phyloP scores from a whole-genome alignment of 2,329 filamentous ascomycete genomes.

The Fusarium sp. region DNA sequence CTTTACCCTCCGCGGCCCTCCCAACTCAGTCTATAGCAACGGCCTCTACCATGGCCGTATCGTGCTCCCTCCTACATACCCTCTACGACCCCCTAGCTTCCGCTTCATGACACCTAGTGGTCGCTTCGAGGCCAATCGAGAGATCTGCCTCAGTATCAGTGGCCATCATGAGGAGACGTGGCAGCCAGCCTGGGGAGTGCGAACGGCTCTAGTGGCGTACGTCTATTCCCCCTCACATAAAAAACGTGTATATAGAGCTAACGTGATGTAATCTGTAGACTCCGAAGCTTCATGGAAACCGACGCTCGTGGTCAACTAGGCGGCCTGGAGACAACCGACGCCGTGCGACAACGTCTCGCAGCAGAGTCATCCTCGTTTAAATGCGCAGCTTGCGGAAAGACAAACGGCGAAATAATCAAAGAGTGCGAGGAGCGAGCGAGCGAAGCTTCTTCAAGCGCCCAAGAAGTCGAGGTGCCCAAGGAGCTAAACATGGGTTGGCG shows the following conservation, averaged over 20 bases:
- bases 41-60: slow-evolving; percentile 98
- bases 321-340: slow-evolving; percentile 81
- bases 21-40: slow-evolving; percentile 79
- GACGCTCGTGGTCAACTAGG: slow-evolving; percentile 90
- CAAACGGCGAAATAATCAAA: slow-evolving; percentile 78
- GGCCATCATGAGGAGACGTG: slow-evolving; percentile 98
- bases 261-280: slow-evolving; percentile 47
- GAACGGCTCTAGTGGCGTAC: slow-evolving; percentile 81
- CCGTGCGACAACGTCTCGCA: slow-evolving; percentile 76
- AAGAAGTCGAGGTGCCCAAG: slow-evolving; percentile 62
- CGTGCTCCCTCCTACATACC: slow-evolving; percentile 88
- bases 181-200: slow-evolving; percentile 97
- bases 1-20: slow-evolving; percentile 94
- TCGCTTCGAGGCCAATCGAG: slow-evolving; percentile 94
- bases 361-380: slow-evolving; percentile 72
- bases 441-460: slow-evolving; percentile 46
- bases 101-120: slow-evolving; percentile 93
- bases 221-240: slow-evolving; percentile 39
- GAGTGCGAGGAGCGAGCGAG: slow-evolving; percentile 73
- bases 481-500: slow-evolving; percentile 76
- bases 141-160: slow-evolving; percentile 94
- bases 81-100: slow-evolving; percentile 92
- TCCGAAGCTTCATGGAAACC: slow-evolving; percentile 93
- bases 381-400: slow-evolving; percentile 77
- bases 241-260: background rate